Evolutionary conservation across 2,329 filamentous ascomycete genomes (phyloP).

Genomic region (Cladosporium phlei): DNA sequence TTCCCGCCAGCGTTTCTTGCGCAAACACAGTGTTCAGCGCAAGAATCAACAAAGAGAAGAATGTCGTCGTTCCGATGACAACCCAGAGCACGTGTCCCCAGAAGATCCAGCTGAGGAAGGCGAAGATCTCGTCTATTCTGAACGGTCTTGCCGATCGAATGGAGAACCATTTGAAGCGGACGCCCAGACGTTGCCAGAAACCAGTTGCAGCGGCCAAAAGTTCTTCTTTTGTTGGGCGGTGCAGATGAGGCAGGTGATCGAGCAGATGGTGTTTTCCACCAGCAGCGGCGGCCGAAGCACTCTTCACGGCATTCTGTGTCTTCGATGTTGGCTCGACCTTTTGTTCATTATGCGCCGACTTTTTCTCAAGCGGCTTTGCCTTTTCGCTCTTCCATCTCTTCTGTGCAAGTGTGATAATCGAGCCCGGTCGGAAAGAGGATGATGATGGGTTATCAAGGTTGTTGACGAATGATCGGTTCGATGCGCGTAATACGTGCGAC

Average conservation of each 20-base stretch:
- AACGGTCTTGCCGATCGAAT: conserved; percentile 91
- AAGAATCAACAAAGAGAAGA: conserved; percentile 86
- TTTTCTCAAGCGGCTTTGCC: conserved; percentile 12
- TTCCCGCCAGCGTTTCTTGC: conserved; percentile 89
- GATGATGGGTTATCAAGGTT: too few relatives aligned
- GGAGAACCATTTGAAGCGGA: conserved; percentile 96
- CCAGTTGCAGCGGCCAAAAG: conserved; percentile 84
- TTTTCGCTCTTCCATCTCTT: conserved; percentile 20
- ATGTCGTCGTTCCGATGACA: conserved; percentile 93
- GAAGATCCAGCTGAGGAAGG: conserved; percentile 91
- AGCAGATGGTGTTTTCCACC: conserved; percentile 39
- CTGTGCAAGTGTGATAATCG: background rate
- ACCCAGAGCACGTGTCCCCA: conserved; percentile 93
- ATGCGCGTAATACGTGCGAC: background rate
- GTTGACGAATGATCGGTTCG: too few relatives aligned
- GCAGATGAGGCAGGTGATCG: conserved; percentile 60
- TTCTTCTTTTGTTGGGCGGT: conserved; percentile 90
- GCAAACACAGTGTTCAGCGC: conserved; percentile 94
- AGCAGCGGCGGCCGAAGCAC: conserved; percentile 19
- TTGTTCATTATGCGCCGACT: conserved; percentile 16
- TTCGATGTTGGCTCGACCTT: conserved; percentile 22
- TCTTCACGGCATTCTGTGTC: conserved; percentile 25
- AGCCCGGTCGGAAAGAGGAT: background rate
- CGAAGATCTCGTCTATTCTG: conserved; percentile 93
- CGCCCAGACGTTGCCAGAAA: conserved; percentile 83